Percentiles rank a stretch among this genome's conserved stretches.
Conservation (phyloP, 148 eudicot genomes). For the Suaeda aralocaspica region DNA sequence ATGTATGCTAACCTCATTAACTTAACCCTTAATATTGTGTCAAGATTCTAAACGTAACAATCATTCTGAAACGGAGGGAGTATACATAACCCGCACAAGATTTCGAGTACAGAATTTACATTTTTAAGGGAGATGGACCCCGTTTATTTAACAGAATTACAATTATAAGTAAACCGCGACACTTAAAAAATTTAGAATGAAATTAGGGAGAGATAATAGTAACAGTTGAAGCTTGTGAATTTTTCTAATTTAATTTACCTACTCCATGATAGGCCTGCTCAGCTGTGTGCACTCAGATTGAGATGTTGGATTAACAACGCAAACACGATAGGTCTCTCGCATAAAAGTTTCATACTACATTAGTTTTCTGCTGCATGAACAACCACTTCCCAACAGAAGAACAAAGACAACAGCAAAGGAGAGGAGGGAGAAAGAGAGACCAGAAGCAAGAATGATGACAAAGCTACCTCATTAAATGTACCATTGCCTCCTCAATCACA, state of each 20-base stretch:
- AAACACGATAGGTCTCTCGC: slow-evolving; percentile 88
- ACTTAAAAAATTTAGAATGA: neutral
- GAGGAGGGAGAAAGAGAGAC: neutral
- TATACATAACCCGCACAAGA: neutral
- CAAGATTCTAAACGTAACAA: no score
- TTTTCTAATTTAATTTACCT: slow-evolving; percentile 36
- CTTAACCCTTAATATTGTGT: no score
- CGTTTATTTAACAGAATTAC: neutral
- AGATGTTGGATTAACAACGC: slow-evolving; percentile 94
- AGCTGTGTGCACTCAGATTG: slow-evolving; percentile 93
- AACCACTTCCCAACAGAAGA: neutral
- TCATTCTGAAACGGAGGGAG: no score
- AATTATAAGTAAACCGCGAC: neutral
- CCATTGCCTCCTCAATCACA: slow-evolving; percentile 79
- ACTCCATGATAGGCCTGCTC: slow-evolving; percentile 98
- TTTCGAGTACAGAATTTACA: neutral
- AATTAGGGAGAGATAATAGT: neutral
- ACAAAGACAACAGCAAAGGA: slow-evolving; percentile 27
- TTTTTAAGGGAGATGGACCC: no score
- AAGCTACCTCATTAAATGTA: slow-evolving; percentile 74
- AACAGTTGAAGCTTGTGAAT: neutral
- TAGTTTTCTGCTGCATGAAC: slow-evolving; percentile 6
- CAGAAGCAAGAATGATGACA: slow-evolving; percentile 10
- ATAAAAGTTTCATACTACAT: slow-evolving; percentile 6
- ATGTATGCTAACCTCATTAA: no score